Evolutionary conservation across 1,284 basidiomycete genomes (phyloP).

Genomic region (Cerrena zonata): DNA sequence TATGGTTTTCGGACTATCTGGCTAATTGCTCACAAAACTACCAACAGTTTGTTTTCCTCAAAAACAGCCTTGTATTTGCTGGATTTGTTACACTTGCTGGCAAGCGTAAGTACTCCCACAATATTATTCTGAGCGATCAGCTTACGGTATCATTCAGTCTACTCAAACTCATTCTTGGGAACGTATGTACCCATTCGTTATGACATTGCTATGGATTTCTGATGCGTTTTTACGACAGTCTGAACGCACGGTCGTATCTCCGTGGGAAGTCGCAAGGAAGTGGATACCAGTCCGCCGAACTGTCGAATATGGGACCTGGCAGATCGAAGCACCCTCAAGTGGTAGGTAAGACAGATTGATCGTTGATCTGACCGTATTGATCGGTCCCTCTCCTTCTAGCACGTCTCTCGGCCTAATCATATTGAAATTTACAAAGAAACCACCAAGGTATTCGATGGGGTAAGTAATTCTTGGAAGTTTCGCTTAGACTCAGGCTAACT

Average conservation of each 20-base stretch:
- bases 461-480: neutral
- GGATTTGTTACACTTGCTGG: constrained; percentile 1
- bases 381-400: neutral
- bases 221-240: neutral
- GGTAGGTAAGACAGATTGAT: neutral
- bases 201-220: neutral
- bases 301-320: neutral
- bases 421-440: constrained; percentile 7
- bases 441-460: neutral
- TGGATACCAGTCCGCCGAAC: neutral
- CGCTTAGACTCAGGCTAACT: too few relatives aligned
- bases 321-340: neutral
- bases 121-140: neutral
- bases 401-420: neutral
- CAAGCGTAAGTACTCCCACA: constrained; percentile 1
- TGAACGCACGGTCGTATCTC: neutral
- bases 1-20: neutral
- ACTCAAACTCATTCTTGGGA: constrained; percentile 6
- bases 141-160: neutral
- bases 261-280: constrained; percentile 1
- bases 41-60: constrained; percentile 3
- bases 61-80: constrained; percentile 6
- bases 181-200: neutral
- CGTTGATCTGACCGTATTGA: neutral
- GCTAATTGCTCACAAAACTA: neutral